Percentiles rank a stretch among this genome's conserved stretches.
Conservation (phyloP, 495 filamentous ascomycete species). For the Lophiotrema nucula region DNA sequence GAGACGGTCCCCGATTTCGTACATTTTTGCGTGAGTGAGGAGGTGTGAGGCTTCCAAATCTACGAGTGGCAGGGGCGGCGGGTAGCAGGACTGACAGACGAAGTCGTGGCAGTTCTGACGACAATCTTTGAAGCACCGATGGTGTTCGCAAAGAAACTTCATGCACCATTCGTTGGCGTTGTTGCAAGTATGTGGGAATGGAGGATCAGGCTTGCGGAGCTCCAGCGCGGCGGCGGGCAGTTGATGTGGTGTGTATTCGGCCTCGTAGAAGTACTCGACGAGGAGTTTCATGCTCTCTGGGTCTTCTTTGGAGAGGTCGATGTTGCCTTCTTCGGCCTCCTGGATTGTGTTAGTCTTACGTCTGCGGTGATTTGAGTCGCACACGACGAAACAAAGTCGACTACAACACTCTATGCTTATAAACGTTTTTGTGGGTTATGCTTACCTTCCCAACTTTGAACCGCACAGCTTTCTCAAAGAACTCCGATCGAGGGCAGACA, state of each 20-base stretch:
- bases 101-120: neutral
- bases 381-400: neutral
- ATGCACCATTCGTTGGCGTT: neutral
- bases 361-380: neutral
- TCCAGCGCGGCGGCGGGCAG: neutral
- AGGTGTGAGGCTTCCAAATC: neutral
- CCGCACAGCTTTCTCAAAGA: neutral
- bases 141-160: neutral
- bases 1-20: constrained; percentile 48
- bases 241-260: neutral
- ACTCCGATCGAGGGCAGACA: constrained; percentile 1
- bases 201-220: neutral
- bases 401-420: no score
- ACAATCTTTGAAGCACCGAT: neutral
- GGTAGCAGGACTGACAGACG: neutral
- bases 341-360: no score
- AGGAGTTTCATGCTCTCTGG: neutral
- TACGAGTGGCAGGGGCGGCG: neutral
- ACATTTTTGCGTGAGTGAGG: constrained; percentile 41
- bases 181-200: neutral
- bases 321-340: neutral
- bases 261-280: neutral
- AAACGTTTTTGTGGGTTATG: neutral
- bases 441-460: constrained; percentile 8
- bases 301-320: constrained; percentile 7